Conservation (phyloP, 108 stramenopile species). For the Aureococcus anophagefferens region DNA sequence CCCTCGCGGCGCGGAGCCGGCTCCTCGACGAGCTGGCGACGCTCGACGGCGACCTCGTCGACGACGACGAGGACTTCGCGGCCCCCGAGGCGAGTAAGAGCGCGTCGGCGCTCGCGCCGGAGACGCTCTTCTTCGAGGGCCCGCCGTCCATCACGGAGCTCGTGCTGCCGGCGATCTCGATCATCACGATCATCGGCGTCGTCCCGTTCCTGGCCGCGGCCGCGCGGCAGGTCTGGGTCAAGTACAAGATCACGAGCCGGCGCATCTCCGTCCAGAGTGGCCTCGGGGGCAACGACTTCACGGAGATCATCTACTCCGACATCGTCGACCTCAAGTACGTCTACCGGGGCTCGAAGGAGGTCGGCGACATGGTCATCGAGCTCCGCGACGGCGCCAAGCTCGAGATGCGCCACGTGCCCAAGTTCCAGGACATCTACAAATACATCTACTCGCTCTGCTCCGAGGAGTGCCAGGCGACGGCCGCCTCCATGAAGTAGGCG, state of each 20-base stretch:
- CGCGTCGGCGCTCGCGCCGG: constrained; percentile 23
- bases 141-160: constrained; percentile 84
- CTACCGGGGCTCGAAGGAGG: constrained; percentile 76
- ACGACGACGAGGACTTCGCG: not conserved
- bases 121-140: constrained; percentile 32
- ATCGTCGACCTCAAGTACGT: constrained; percentile 72
- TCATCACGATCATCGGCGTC: constrained; percentile 82
- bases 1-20: not conserved
- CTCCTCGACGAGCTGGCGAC: not conserved
- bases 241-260: constrained; percentile 81
- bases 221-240: constrained; percentile 82
- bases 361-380: constrained; percentile 72
- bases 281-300: constrained; percentile 76
- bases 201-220: constrained; percentile 79
- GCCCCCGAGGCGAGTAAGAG: not conserved
- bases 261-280: constrained; percentile 84
- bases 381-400: constrained; percentile 86
- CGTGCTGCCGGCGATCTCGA: constrained; percentile 74
- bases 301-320: constrained; percentile 88
- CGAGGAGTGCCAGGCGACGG: too few species aligned
- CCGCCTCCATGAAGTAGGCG: too few species aligned
- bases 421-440: constrained; percentile 63
- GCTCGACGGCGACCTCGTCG: not conserved
- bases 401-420: constrained; percentile 84
- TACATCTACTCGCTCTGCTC: constrained; percentile 10